Percentiles rank a stretch among this genome's conserved stretches.
These are phyloP conservation scores for Esteya vermicola DNA, from an alignment of 2,329 filamentous ascomycete species.

Conservation along the genomic window DNA sequence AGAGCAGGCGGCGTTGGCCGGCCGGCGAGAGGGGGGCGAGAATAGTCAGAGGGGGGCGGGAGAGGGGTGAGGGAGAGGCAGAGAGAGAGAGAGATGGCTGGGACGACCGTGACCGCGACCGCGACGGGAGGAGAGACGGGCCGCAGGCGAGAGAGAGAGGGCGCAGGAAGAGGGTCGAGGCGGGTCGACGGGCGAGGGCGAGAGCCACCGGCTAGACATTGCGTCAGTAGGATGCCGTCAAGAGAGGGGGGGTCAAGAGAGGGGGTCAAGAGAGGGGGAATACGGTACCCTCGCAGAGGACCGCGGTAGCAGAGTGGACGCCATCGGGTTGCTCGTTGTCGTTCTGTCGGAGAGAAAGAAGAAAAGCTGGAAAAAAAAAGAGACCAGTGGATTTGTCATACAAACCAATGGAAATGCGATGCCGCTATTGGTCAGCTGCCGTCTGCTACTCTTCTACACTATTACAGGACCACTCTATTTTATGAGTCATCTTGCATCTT, in stretches of 20 bases:
- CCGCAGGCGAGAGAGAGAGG: neutral
- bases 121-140: neutral
- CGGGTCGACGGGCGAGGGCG: neutral
- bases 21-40: neutral
- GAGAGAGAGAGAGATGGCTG: neutral
- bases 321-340: no score
- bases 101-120: neutral
- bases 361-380: no score
- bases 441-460: no score
- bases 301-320: slow-evolving; percentile 8
- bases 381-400: no score
- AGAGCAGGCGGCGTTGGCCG: slow-evolving; percentile 32
- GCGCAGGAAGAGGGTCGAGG: neutral
- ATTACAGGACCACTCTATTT: no score
- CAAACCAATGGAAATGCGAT: no score
- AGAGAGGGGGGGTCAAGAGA: neutral
- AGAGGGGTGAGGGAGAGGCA: neutral
- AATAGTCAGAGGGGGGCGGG: neutral
- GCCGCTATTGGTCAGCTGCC: no score
- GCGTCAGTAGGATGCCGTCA: no score
- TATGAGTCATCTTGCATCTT: no score
- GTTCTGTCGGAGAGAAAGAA: no score
- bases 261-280: neutral
- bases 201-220: slow-evolving; percentile 4
- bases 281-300: slow-evolving; percentile 5